These are phyloP conservation scores for Boletales sp. DNA, from an alignment of 768 basidiomycete species.

Conservation along the genomic window DNA sequence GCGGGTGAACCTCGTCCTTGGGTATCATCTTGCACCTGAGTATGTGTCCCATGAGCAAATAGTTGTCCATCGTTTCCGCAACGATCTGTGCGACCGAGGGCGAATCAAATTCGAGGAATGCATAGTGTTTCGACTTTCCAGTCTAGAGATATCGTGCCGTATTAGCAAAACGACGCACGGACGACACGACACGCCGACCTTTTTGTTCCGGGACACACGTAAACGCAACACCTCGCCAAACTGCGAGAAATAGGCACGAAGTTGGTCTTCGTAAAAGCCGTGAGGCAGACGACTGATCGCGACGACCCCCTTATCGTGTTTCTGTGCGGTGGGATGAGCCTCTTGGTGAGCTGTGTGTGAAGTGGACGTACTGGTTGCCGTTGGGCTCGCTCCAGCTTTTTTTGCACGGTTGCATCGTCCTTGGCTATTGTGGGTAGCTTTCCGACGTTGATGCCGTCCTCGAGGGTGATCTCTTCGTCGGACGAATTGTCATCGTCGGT, in stretches of 20 bases:
- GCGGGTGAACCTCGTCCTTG: slow-evolving; percentile 84
- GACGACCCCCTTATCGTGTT: slow-evolving; percentile 77
- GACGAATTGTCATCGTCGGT: slow-evolving; percentile 75
- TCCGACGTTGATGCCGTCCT: slow-evolving; percentile 60
- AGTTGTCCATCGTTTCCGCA: slow-evolving; percentile 99
- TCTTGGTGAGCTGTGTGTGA: not conserved
- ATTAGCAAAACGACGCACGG: not conserved
- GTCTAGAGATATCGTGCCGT: slow-evolving; percentile 48
- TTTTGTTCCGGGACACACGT: slow-evolving; percentile 90
- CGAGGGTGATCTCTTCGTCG: slow-evolving; percentile 66
- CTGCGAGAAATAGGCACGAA: slow-evolving; percentile 90
- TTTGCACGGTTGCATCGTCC: slow-evolving; percentile 77
- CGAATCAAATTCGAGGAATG: slow-evolving; percentile 92
- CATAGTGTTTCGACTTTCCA: slow-evolving; percentile 95
- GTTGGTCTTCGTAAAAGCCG: slow-evolving; percentile 95
- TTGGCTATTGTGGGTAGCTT: slow-evolving; percentile 85
- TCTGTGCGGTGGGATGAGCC: slow-evolving; percentile 21
- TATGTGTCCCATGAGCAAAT: slow-evolving; percentile 91
- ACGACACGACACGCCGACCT: slow-evolving; percentile 42
- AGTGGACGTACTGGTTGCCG: slow-evolving; percentile 56
- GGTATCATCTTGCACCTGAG: slow-evolving; percentile 89
- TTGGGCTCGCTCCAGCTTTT: slow-evolving; percentile 57
- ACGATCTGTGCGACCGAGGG: slow-evolving; percentile 90
- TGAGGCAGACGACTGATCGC: slow-evolving; percentile 92
- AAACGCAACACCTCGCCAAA: slow-evolving; percentile 89